A percentile compares a stretch with the other conserved stretches of the same genome.
These are phyloP conservation scores for Shiraia sp. DNA, from an alignment of 2,329 filamentous ascomycete genomes.

Conservation along the genomic window DNA sequence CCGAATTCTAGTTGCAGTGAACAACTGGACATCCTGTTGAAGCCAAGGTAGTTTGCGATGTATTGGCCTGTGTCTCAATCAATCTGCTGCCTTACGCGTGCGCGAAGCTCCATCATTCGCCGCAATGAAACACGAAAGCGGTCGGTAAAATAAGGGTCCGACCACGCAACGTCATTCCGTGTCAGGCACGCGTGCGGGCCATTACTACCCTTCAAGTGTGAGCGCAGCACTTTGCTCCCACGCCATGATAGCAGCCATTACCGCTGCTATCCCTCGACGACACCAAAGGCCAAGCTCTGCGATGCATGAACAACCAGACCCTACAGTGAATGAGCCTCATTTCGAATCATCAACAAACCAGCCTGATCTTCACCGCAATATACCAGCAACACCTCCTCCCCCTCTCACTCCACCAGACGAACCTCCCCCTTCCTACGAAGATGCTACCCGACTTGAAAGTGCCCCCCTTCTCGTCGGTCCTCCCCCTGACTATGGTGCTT, in stretches of 20 bases:
- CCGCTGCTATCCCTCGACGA: not conserved
- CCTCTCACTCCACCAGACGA: constrained; percentile 21
- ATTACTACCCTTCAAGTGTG: too few relatives aligned
- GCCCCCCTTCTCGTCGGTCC: constrained; percentile 37
- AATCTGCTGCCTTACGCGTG: too few relatives aligned
- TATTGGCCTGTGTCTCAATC: not conserved
- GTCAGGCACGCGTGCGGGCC: constrained; percentile 1
- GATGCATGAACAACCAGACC: not conserved
- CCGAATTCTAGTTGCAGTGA: constrained; percentile 15
- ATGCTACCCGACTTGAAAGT: constrained; percentile 26
- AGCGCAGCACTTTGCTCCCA: too few relatives aligned
- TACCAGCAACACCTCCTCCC: constrained; percentile 11
- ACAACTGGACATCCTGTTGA: constrained; percentile 35
- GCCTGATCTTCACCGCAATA: not conserved
- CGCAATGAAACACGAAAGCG: too few relatives aligned
- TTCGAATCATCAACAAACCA: constrained; percentile 1
- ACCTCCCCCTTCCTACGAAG: constrained; percentile 41
- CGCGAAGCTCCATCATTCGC: too few relatives aligned
- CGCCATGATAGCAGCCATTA: too few relatives aligned
- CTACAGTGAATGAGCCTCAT: constrained; percentile 1
- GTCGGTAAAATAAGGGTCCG: too few relatives aligned
- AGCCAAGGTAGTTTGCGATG: not conserved
- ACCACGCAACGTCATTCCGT: too few relatives aligned
- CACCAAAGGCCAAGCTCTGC: not conserved
- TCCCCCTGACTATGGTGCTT: constrained; percentile 36